Conservation (phyloP, 371 early-diverging fungal genomes). For the Mortierella sp. region DNA sequence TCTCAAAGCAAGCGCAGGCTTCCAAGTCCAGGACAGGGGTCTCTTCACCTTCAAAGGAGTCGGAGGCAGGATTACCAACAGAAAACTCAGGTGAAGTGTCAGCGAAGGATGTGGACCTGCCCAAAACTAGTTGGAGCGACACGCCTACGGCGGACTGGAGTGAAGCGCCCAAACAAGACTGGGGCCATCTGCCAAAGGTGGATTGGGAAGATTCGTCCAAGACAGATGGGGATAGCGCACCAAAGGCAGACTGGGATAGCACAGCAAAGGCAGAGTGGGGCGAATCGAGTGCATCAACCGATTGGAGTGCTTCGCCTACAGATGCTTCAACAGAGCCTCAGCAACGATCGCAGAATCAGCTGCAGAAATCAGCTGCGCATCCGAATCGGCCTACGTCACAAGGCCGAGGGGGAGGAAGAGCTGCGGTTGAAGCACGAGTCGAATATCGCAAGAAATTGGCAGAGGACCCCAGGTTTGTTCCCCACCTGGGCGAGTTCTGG, state of each 20-base stretch:
- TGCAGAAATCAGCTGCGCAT: constrained; percentile 24
- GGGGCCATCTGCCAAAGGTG: constrained; percentile 9
- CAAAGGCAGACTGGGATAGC: too few species aligned
- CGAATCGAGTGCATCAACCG: too few species aligned
- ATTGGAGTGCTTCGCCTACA: too few species aligned
- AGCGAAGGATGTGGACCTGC: neutral
- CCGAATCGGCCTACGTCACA: constrained; percentile 27
- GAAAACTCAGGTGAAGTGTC: constrained; percentile 14
- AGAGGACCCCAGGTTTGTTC: constrained; percentile 71
- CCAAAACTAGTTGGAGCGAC: neutral
- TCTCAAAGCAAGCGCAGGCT: constrained; percentile 31
- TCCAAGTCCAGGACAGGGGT: constrained; percentile 11
- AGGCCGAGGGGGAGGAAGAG: constrained; percentile 30
- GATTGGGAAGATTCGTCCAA: constrained; percentile 1
- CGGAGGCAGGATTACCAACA: constrained; percentile 12
- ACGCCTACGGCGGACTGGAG: constrained; percentile 10
- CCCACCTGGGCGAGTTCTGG: constrained; percentile 69
- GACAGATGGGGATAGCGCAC: too few species aligned
- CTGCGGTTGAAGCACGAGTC: constrained; percentile 60
- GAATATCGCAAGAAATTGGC: constrained; percentile 66
- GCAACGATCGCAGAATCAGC: constrained; percentile 16
- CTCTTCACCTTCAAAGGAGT: constrained; percentile 20
- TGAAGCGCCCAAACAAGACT: constrained; percentile 15
- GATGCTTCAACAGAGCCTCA: constrained; percentile 8
- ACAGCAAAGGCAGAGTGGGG: too few species aligned